Percentiles rank a stretch among this genome's conserved stretches.
Evolutionary conservation across 768 basidiomycete genomes (phyloP).

Genomic region (Cystofilobasidium capitatum): DNA sequence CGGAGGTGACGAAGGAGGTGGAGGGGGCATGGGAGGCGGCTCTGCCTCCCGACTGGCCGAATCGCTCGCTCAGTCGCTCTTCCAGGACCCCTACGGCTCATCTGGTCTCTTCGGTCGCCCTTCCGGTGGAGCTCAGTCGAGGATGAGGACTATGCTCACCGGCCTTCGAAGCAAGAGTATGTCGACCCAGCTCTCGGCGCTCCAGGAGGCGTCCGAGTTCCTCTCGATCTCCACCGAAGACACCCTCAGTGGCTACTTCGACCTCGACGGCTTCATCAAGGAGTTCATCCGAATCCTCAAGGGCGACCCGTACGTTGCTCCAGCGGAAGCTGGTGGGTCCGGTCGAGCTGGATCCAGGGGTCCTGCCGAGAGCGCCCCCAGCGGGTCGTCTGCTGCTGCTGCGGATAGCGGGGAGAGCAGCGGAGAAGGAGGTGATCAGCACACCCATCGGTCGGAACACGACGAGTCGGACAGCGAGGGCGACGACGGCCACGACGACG

Average conservation of each 20-base stretch:
- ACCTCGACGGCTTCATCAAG: conserved; percentile 79
- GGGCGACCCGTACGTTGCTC: conserved; percentile 35
- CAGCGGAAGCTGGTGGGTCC: neutral
- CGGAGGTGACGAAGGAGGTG: neutral
- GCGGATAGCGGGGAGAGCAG: conserved; percentile 30
- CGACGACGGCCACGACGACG: conserved; percentile 41
- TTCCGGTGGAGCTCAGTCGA: conserved; percentile 45
- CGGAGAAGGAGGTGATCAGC: neutral
- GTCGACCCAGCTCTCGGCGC: conserved; percentile 58
- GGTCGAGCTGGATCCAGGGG: neutral
- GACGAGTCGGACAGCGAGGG: conserved; percentile 58
- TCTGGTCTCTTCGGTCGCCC: conserved; percentile 90
- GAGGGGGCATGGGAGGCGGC: neutral
- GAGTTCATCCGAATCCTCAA: conserved; percentile 87
- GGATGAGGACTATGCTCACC: conserved; percentile 79
- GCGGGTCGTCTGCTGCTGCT: conserved; percentile 27
- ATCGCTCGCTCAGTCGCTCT: conserved; percentile 38
- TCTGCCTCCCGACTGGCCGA: conserved; percentile 31
- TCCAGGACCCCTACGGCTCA: conserved; percentile 65
- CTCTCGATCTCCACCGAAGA: conserved; percentile 96
- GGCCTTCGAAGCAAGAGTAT: conserved; percentile 68
- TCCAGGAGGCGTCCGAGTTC: conserved; percentile 90
- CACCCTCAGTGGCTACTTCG: conserved; percentile 90
- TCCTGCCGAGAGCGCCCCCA: neutral
- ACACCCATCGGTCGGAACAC: conserved; percentile 10